These are phyloP conservation scores for Lentithecium fluviatile DNA, from an alignment of 495 filamentous ascomycete species.

Conservation along the genomic window DNA sequence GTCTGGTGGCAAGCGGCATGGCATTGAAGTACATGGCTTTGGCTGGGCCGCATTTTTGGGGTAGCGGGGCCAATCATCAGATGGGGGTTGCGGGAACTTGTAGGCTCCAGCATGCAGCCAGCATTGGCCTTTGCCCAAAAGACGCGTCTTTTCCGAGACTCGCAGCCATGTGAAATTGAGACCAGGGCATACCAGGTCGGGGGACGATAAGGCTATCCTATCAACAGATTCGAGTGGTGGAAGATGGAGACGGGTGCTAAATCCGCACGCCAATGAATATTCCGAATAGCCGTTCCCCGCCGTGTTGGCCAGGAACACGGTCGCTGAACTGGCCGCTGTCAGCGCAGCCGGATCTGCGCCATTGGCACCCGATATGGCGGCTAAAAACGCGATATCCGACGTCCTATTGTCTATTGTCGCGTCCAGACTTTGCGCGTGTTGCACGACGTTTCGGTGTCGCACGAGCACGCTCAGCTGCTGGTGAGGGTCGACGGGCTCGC, in stretches of 20 bases:
- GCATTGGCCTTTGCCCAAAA: conserved; percentile 12
- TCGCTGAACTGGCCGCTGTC: neutral
- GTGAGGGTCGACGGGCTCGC: neutral
- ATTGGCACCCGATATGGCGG: conserved; percentile 17
- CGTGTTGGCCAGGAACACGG: neutral
- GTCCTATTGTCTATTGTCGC: conserved; percentile 1
- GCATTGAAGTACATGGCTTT: conserved; percentile 25
- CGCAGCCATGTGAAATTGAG: conserved; percentile 25
- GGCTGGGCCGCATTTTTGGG: conserved; percentile 9
- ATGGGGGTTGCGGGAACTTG: conserved; percentile 10
- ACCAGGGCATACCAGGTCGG: conserved; percentile 24
- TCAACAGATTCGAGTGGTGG: conserved; percentile 10
- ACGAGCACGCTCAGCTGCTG: neutral
- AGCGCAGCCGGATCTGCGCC: conserved; percentile 18
- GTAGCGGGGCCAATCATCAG: conserved; percentile 26
- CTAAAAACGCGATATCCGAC: conserved; percentile 33
- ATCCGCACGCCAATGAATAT: conserved; percentile 12
- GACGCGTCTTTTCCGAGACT: conserved; percentile 12
- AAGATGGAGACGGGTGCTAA: conserved; percentile 7
- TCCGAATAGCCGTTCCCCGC: conserved; percentile 19
- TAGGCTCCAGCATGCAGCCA: conserved; percentile 14
- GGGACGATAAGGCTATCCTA: conserved; percentile 23
- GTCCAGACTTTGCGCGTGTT: neutral
- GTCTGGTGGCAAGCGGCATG: conserved; percentile 30
- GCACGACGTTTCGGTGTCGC: conserved; percentile 6